Base-by-base conservation (phyloP, 371 early-diverging fungal species). In the Apophysomyces elegans region DNA sequence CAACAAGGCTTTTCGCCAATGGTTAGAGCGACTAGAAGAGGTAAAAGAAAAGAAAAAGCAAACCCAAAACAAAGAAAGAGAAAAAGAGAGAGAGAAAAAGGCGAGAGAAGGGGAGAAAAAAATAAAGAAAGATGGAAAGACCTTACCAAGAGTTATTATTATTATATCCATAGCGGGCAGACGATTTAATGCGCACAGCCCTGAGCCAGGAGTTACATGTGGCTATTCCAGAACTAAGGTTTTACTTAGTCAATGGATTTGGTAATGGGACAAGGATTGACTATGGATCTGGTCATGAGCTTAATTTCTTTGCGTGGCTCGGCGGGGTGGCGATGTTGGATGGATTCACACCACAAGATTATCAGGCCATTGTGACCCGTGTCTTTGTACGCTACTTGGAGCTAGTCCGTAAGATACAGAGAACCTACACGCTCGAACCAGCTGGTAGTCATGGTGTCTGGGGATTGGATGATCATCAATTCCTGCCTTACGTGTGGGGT, bases 221-320 rank as follows among this genome's bases (percentile, higher is more conserved):
- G 0, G 85, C 86, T 6, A 78, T 90, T 35, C 77, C 84, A 32
- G 96, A 97, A 76, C 75, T 97, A 7, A 67, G 76, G 0, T 77
- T 88, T 41, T 99, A 99, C 77, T 78, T 97, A n/a, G 72, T 70
- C 3, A 84, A 87, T 58, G 84, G 90, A 56, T 98, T 99, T 88
- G 99, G 99, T 26, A 93, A 99, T 73, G 81, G 84, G 6, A 91
- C 89, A 4, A 88, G 99, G 45, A 93, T 99, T 37, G 99, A 99
- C 79, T 99, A 99, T 82, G 99, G 99, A n/a, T 96, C 96, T 26
- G 99, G 99, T 0, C 99, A 99, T 72, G 99, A 99, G 82, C 83
- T 97, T 14, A 92, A 91, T 59, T 99, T 99, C 75, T 75, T 95
- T n/a, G 91, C 93, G 7, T 99, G 94, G 85, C 79, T 99, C 26